phyloP scores from a whole-genome alignment of 2,329 filamentous ascomycete genomes.

The Penicillium sp. region DNA sequence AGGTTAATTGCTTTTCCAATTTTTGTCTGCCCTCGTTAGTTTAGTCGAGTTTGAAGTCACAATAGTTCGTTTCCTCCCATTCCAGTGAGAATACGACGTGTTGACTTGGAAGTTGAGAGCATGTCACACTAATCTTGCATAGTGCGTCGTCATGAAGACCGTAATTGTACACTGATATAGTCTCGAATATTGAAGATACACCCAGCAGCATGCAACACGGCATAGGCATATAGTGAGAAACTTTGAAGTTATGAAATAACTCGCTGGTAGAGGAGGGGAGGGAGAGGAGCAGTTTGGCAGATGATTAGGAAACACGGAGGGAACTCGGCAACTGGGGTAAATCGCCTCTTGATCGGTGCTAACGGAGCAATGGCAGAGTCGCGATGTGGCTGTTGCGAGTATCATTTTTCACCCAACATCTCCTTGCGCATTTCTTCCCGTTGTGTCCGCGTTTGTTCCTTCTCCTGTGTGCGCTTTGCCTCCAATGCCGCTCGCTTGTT shows the following conservation, averaged over 20 bases:
- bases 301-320: not conserved
- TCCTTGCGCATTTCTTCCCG: conserved; percentile 42
- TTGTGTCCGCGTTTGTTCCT: conserved; percentile 35
- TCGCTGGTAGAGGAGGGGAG: not conserved
- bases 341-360: not conserved
- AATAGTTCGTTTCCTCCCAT: too few relatives aligned
- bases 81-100: too few relatives aligned
- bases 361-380: not conserved
- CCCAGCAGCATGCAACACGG: not conserved
- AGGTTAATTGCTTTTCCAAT: too few relatives aligned
- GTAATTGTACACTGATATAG: conserved; percentile 38
- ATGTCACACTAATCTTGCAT: too few relatives aligned
- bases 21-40: too few relatives aligned
- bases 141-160: conserved; percentile 27
- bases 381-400: not conserved
- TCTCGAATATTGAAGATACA: conserved; percentile 4
- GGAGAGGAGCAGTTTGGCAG: not conserved
- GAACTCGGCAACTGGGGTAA: not conserved
- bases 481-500: conserved; percentile 27
- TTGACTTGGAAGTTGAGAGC: too few relatives aligned
- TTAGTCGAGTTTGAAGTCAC: too few relatives aligned
- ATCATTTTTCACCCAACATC: conserved; percentile 35
- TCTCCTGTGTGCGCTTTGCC: conserved; percentile 23
- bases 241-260: not conserved
- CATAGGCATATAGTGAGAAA: not conserved